phyloP scores from a whole-genome alignment of 192 early-diverging fungal genomes.

The Podila verticillata region DNA sequence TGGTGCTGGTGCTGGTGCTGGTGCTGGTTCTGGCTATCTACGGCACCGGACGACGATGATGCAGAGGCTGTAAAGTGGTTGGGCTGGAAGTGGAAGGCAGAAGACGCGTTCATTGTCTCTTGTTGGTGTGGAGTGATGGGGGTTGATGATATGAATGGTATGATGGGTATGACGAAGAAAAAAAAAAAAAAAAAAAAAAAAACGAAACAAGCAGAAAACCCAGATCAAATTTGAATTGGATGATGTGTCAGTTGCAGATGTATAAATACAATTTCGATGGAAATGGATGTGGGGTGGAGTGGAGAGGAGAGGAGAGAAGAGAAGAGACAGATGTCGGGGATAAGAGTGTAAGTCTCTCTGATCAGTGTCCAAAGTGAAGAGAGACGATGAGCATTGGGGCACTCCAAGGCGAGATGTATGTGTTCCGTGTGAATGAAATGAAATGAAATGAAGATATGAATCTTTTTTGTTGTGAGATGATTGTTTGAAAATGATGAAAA shows the following conservation, averaged over 20 bases:
- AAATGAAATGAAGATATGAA: not conserved
- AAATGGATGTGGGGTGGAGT: too few species aligned
- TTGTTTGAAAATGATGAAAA: not conserved
- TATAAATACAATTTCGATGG: too few species aligned
- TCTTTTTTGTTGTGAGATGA: not conserved
- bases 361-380: too few species aligned
- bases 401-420: too few species aligned
- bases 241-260: too few species aligned
- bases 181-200: not conserved
- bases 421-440: too few species aligned
- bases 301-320: not conserved
- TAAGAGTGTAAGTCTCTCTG: too few species aligned
- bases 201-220: too few species aligned
- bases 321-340: too few species aligned
- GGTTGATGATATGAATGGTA: not conserved
- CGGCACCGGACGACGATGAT: slow-evolving; percentile 1
- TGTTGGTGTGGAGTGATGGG: not conserved
- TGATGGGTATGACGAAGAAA: not conserved
- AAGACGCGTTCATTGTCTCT: slow-evolving; percentile 5
- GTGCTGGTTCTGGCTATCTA: not conserved
- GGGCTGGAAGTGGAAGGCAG: slow-evolving; percentile 1
- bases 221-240: too few species aligned
- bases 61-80: not conserved
- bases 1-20: not conserved
- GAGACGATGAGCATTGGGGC: too few species aligned